These are phyloP conservation scores for Lantana camara DNA, from an alignment of 257 asterid species.

Conservation along the genomic window DNA sequence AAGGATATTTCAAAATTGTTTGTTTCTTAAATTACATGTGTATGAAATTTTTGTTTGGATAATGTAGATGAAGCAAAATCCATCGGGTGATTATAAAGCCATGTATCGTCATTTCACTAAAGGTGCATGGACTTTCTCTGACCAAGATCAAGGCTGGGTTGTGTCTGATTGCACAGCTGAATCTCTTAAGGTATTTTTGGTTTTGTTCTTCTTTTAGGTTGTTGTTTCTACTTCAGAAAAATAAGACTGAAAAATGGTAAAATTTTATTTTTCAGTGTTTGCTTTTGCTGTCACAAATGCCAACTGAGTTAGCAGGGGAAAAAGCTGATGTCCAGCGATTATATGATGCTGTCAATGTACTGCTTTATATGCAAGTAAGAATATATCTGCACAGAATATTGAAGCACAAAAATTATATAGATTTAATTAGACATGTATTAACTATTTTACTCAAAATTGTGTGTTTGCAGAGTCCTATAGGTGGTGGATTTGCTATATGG, in stretches of 20 bases:
- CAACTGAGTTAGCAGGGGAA: conserved; percentile 48
- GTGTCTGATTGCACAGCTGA: conserved; percentile 83
- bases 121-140: conserved; percentile 87
- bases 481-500: conserved; percentile 67
- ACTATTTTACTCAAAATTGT: not conserved
- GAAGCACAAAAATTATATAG: not conserved
- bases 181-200: conserved; percentile 49
- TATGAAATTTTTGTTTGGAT: not conserved
- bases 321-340: conserved; percentile 41
- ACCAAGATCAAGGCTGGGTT: conserved; percentile 85
- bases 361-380: conserved; percentile 51
- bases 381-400: too few relatives aligned
- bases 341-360: conserved; percentile 51
- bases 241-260: not conserved
- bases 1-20: too few relatives aligned
- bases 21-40: too few relatives aligned
- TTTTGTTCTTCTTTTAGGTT: not conserved
- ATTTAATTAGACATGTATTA: not conserved
- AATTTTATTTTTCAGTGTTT: conserved; percentile 39
- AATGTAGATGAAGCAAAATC: conserved; percentile 58
- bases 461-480: conserved; percentile 41
- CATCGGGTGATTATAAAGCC: conserved; percentile 53
- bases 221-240: not conserved
- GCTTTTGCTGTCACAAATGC: conserved; percentile 55
- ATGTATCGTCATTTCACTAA: conserved; percentile 79